These are phyloP conservation scores for Phytophthora nicotianae DNA, from an alignment of 352 stramenopile species.

Conservation along the genomic window DNA sequence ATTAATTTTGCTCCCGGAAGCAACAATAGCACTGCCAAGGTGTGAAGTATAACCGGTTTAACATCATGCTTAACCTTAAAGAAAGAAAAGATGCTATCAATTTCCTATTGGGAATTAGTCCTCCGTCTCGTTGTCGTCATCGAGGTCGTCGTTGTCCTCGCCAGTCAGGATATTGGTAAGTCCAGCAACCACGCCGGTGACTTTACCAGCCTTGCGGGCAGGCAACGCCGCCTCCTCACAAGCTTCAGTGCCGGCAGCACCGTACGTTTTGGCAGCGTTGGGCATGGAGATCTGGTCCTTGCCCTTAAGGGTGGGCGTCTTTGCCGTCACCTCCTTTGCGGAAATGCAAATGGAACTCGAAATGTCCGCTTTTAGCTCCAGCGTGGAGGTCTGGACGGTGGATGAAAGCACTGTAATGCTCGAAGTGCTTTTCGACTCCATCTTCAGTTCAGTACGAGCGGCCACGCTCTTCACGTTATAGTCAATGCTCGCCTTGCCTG, in stretches of 20 bases:
- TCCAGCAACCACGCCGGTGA: neutral
- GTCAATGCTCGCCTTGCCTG: constrained; percentile 19
- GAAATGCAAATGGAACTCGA: constrained; percentile 23
- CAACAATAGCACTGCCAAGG: no score
- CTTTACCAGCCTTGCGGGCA: constrained; percentile 15
- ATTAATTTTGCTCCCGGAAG: no score
- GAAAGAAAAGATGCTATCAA: neutral
- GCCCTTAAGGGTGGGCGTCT: neutral
- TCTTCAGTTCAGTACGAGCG: constrained; percentile 13
- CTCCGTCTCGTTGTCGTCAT: constrained; percentile 4
- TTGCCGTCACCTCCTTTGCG: constrained; percentile 10
- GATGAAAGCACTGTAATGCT: constrained; percentile 23
- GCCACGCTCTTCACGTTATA: constrained; percentile 19
- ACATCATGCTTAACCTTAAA: neutral
- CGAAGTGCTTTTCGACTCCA: constrained; percentile 16
- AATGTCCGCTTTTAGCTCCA: constrained; percentile 17
- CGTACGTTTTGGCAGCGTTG: constrained; percentile 26
- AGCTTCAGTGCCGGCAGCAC: constrained; percentile 16
- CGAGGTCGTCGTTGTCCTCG: neutral
- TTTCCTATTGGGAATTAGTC: neutral
- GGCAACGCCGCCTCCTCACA: constrained; percentile 24
- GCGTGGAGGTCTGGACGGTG: constrained; percentile 6
- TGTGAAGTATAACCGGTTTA: neutral
- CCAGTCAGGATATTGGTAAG: neutral
- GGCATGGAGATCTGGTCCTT: constrained; percentile 31